Evolutionary conservation across 345 rosid genomes (phyloP), one percentile per base, ranked within the genome.

Genomic region (Boechera stricta): DNA sequence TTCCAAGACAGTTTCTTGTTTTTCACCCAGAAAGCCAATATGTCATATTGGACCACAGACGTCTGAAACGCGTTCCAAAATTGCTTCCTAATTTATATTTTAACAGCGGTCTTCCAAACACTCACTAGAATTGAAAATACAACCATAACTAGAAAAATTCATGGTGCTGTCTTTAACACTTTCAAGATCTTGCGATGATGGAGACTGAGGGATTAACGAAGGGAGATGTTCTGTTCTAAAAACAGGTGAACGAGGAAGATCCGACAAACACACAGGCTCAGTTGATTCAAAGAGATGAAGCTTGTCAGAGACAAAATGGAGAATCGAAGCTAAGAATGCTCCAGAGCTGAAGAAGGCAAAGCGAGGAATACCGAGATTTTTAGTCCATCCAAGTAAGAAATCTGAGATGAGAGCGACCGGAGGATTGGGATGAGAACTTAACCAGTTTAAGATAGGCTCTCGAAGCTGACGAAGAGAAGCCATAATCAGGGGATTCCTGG

Each of bases 341-440:
- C 83, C 85, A 16, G 82, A 54, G 6, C 78, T 55, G 70, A 74
- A 86, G 72, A 91, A 91, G 0, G 84, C 63, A 54, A 89, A 59
- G 38, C 91, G 73, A 3, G 87, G 89, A 15, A 91, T 60, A 24
- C 67, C 69, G 6, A 91, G 79, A 33, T 77, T 78, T 2, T 39
- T 21, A n/a, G 93, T 90, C 93, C 90, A 92, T 10, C 93, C 96
- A 10, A 88, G 85, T 78, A 92, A 92, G 85, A 87, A 88, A 56
- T 88, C 96, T 5, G 96, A 92, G 65, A 92, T 69, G 74, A 92
- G 75, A n/a, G 90, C 87, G 0, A 81, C 61, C 0, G 93, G 92
- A 24, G 92, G 97, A 63, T 81, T 53, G 0, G 68, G 51, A 65
- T 88, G 93, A 70, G 89, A 80, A 12, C 44, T 44, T 63, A 88